A percentile compares a stretch with the other conserved stretches of the same genome.
phyloP scores from a whole-genome alignment of 306 rosid species.

The Pterocarpus santalinus region DNA sequence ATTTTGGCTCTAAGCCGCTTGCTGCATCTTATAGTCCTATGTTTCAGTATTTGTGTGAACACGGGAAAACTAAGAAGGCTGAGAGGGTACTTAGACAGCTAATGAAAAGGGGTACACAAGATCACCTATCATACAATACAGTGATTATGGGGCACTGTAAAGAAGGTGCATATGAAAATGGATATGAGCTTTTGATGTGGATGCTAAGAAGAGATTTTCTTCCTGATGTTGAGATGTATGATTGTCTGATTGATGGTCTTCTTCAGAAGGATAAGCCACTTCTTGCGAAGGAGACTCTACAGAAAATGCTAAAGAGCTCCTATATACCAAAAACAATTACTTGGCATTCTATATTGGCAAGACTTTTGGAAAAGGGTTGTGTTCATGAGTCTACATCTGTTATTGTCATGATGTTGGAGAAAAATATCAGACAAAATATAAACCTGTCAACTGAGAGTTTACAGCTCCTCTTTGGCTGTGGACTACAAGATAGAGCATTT shows the following conservation, averaged over 20 bases:
- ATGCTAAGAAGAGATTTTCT: slow-evolving; percentile 84
- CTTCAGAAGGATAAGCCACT: slow-evolving; percentile 73
- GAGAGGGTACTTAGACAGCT: slow-evolving; percentile 81
- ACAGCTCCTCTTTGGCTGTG: slow-evolving; percentile 68
- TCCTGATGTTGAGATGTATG: slow-evolving; percentile 71
- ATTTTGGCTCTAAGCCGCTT: slow-evolving; percentile 75
- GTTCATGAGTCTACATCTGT: slow-evolving; percentile 66
- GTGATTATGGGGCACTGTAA: slow-evolving; percentile 88
- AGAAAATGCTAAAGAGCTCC: slow-evolving; percentile 86
- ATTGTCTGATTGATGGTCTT: slow-evolving; percentile 69
- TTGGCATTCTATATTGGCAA: slow-evolving; percentile 73
- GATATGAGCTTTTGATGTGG: slow-evolving; percentile 68
- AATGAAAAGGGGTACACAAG: slow-evolving; percentile 90
- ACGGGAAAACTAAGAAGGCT: slow-evolving; percentile 79
- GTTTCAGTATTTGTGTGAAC: slow-evolving; percentile 69
- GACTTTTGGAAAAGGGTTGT: slow-evolving; percentile 67
- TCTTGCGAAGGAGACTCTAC: slow-evolving; percentile 72
- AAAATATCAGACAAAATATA: slow-evolving; percentile 73
- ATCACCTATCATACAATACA: slow-evolving; percentile 68
- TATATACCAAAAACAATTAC: slow-evolving; percentile 69
- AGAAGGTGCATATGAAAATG: slow-evolving; percentile 74
- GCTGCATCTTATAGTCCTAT: slow-evolving; percentile 79
- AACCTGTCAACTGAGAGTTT: slow-evolving; percentile 68
- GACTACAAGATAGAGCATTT: slow-evolving; percentile 67
- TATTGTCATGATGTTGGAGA: slow-evolving; percentile 74